Evolutionary conservation across 257 asterid genomes (phyloP).

Genomic region (Henckelia pumila): DNA sequence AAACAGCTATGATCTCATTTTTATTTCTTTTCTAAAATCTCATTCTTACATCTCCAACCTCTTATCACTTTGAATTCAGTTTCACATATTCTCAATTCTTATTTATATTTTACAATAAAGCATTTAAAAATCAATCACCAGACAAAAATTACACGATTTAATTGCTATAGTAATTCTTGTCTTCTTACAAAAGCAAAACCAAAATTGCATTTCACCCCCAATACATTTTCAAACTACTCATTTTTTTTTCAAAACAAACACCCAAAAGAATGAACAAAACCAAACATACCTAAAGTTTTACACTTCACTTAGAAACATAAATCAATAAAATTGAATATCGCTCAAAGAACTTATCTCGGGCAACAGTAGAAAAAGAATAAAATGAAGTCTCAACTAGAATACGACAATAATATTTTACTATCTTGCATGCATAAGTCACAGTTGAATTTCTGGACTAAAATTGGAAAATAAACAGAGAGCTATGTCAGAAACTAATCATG

Average conservation of each 20-base stretch:
- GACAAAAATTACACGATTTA: not conserved
- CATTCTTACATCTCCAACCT: not conserved
- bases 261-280: not conserved
- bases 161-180: not conserved
- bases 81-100: not conserved
- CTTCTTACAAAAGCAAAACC: not conserved
- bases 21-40: not conserved
- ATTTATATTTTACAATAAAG: not conserved
- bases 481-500: not conserved
- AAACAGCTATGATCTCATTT: not conserved
- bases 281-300: not conserved
- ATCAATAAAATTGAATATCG: too few species aligned
- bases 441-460: not conserved
- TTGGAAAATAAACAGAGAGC: not conserved
- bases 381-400: not conserved
- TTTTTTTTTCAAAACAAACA: not conserved
- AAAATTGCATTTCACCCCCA: not conserved
- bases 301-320: not conserved
- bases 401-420: not conserved
- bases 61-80: not conserved
- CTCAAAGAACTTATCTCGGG: not conserved
- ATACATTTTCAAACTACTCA: not conserved
- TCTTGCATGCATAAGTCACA: not conserved
- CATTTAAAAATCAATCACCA: not conserved
- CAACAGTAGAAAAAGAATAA: not conserved